Base-by-base conservation (phyloP, 2,329 filamentous ascomycete species). In the Colletotrichum lindemuthianum region DNA sequence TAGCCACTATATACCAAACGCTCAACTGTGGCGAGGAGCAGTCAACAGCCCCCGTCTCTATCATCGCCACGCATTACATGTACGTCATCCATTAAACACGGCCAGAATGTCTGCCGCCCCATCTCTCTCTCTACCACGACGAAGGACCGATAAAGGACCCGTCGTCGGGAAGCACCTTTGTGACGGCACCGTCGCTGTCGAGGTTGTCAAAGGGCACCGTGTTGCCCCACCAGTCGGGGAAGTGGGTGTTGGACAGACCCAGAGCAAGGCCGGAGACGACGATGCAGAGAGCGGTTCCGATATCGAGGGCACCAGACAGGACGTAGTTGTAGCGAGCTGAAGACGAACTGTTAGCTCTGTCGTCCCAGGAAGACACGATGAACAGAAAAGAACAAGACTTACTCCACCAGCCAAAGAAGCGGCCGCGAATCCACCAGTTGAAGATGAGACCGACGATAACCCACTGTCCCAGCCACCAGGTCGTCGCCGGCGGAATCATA, bases 221-320 rank as follows among this genome's bases (percentile, higher is more conserved):
- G 64, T 81, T 83, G 1, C 82, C 82, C 82, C 82, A 85, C 82
- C 86, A 89, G 0, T 71, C 61, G 0, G 84, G 81, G 60, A 86
- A 76, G 0, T 72, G 58, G 6, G 78, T 77, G 58, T 75, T 74
- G 45, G 81, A 83, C 70, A 84, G 74, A 50, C 78, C 78, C 47
- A 86, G 76, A 40, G 78, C 77, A 24, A 86, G 73, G n/a, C 70
- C 71, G 67, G 85, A 82, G 45, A 88, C 78, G 40, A 88, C 72
- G 50, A 88, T 82, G 36, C 83, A 82, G n/a, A 89, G 71, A 1
- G 83, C 84, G 1, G 87, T 81, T n/a, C 85, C 86, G 44, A 84
- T 82, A 55, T 88, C 86, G 44, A 88, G 77, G 2, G 83, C 85
- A 0, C 86, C 86, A 9, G 86, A 87, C 0, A 86, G 76, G 57